Conservation (phyloP, 495 filamentous ascomycete genomes). For the Alectoria sarmentosa region DNA sequence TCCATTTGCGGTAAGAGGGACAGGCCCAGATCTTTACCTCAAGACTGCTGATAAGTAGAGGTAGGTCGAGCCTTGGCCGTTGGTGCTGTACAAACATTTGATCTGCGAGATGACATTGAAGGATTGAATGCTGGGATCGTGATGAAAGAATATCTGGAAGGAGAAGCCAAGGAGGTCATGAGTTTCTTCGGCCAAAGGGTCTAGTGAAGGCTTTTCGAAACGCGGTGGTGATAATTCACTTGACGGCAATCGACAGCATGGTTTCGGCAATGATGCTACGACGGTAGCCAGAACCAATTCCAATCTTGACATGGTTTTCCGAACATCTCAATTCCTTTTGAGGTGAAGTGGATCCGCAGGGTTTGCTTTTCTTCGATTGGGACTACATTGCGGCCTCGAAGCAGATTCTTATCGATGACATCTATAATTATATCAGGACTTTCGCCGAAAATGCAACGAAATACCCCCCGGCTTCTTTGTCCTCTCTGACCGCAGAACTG, state of each 20-base stretch:
- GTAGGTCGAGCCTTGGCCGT: constrained; percentile 13
- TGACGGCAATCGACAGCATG: too few relatives aligned
- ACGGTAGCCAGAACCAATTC: too few relatives aligned
- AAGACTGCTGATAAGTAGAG: neutral
- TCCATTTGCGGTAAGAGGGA: constrained; percentile 1
- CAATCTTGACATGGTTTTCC: too few relatives aligned
- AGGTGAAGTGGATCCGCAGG: constrained; percentile 9
- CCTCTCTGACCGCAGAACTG: constrained; percentile 12
- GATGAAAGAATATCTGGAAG: constrained; percentile 9
- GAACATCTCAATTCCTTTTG: too few relatives aligned
- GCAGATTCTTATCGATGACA: neutral
- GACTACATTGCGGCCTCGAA: neutral
- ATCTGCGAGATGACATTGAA: constrained; percentile 18
- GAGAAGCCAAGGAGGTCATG: constrained; percentile 12
- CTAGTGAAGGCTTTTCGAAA: neutral
- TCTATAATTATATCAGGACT: constrained; percentile 12
- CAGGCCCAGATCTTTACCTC: neutral
- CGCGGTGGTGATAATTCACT: neutral
- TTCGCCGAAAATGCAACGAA: neutral
- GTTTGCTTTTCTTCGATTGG: constrained; percentile 15
- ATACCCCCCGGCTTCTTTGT: neutral
- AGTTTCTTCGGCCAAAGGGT: constrained; percentile 1
- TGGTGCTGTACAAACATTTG: constrained; percentile 9
- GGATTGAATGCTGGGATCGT: constrained; percentile 12
- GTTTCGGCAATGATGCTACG: too few relatives aligned